phyloP scores from a whole-genome alignment of 768 basidiomycete genomes.

The Boletus reticulatus region DNA sequence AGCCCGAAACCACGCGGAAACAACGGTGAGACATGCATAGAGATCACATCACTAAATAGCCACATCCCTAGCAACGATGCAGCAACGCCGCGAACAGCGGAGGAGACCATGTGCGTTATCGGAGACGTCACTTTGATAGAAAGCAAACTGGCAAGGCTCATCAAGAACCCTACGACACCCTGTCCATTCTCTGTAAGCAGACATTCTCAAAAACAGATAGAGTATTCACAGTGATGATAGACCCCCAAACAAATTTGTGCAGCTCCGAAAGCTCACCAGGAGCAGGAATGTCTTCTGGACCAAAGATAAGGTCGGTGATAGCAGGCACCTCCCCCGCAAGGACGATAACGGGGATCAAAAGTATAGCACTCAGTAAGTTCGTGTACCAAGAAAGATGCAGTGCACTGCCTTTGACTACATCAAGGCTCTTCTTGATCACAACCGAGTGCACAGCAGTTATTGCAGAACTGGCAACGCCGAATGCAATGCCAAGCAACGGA shows the following conservation, averaged over 20 bases:
- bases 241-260: constrained; percentile 74
- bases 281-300: constrained; percentile 34
- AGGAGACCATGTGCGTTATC: constrained; percentile 96
- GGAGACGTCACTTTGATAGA: constrained; percentile 98
- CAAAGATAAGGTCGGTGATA: constrained; percentile 59
- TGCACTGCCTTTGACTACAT: constrained; percentile 79
- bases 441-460: constrained; percentile 91
- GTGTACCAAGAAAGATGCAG: constrained; percentile 90
- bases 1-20: background rate
- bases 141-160: constrained; percentile 89
- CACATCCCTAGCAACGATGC: constrained; percentile 82
- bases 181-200: constrained; percentile 27
- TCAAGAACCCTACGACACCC: constrained; percentile 89
- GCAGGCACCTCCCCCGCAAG: constrained; percentile 73
- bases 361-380: constrained; percentile 74
- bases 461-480: constrained; percentile 82
- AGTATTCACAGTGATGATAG: constrained; percentile 65
- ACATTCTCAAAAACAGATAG: background rate
- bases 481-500: constrained; percentile 63
- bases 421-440: constrained; percentile 86
- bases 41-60: constrained; percentile 80
- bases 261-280: constrained; percentile 47
- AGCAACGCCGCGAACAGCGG: constrained; percentile 91
- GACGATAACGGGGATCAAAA: constrained; percentile 71
- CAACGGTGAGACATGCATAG: constrained; percentile 44